A percentile compares a stretch with the other conserved stretches of the same genome.
phyloP scores from a whole-genome alignment of 2,329 filamentous ascomycete species.

The Colletotrichum sojae region DNA sequence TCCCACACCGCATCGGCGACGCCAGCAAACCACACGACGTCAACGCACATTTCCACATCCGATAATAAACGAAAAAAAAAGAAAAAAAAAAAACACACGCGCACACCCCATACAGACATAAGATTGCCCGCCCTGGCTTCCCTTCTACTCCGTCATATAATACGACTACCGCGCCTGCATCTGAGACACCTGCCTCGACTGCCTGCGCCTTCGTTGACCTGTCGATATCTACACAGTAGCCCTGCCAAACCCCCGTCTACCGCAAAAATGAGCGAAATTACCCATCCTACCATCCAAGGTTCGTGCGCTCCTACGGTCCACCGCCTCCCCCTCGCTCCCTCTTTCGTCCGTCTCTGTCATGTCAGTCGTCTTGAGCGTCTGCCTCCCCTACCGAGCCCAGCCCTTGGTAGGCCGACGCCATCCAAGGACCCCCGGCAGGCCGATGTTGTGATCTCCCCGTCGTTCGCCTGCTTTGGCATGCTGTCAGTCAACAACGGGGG shows the following conservation, averaged over 20 bases:
- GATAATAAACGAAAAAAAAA: slow-evolving; percentile 9
- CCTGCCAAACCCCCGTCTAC: slow-evolving; percentile 31
- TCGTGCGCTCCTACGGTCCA: slow-evolving; percentile 59
- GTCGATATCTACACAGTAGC: slow-evolving; percentile 34
- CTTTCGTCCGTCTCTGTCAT: background rate
- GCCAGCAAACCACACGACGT: slow-evolving; percentile 12
- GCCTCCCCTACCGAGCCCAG: slow-evolving; percentile 8
- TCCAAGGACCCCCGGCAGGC: slow-evolving; percentile 17
- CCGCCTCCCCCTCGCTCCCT: slow-evolving; percentile 9
- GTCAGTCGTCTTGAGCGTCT: background rate
- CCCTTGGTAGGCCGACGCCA: background rate
- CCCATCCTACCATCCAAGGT: slow-evolving; percentile 72
- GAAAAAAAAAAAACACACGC: slow-evolving; percentile 3
- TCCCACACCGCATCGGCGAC: slow-evolving; percentile 15
- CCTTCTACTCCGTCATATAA: slow-evolving; percentile 33
- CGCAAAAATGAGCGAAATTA: slow-evolving; percentile 66
- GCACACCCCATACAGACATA: background rate
- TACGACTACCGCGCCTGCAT: slow-evolving; percentile 21
- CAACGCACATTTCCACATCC: slow-evolving; percentile 20
- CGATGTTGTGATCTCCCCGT: slow-evolving; percentile 22
- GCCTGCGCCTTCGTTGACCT: slow-evolving; percentile 28
- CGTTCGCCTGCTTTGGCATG: slow-evolving; percentile 8
- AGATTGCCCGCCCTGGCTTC: slow-evolving; percentile 33
- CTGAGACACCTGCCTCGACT: slow-evolving; percentile 5
- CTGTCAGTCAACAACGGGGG: slow-evolving; percentile 1